Base-by-base conservation (phyloP, 192 early-diverging fungal genomes). In the Mortierella antarctica region DNA sequence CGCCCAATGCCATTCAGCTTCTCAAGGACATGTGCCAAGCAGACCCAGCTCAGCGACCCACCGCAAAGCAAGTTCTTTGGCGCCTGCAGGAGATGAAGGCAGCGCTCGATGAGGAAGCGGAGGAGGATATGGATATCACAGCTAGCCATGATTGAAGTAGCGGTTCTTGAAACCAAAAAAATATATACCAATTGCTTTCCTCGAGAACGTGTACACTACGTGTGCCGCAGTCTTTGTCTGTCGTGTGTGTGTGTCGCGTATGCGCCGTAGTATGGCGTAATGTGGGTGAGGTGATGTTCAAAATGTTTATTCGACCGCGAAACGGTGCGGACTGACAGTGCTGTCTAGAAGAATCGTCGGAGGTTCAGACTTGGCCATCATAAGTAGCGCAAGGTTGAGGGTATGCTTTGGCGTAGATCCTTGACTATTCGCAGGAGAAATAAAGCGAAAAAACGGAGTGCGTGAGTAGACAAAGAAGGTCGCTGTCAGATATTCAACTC, bases 1-100 rank as follows among this genome's bases (percentile, higher is more conserved):
- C 42, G 48, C 49, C 23, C 7, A 49, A 74, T 12, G 64, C 75
- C 3, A 67, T 82, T 9, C 40, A 40, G 42, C 46, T 82, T 6
- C 56, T 82, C 13, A 82, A 82, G 57, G 80, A 69, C 1, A 82
- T 82, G 80, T 74, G 71, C 18, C 62, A 74, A 10, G 13, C 73
- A 12, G 72, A 75, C 52, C 72, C 72, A 0, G 52, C 62, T 5
- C 67, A 47, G 45, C 53, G 80, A 52, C 80, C 80, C 4, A 57
- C 50, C 56, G 66, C 80, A 18, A 74, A 70, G 18, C 42, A 49
- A 8, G 54, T 69, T 9, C 49, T 82, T 0, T 20, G 51, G 17
- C 45, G 62, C 31, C 57, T 82, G 20, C 55, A 65, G 7, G 41
- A 57, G 23, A 71, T 82, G 60, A 44, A 74, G 44, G 57, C 42